Evolutionary conservation across 2,329 filamentous ascomycete genomes (phyloP).

Genomic region (Colletotrichum liriopes): DNA sequence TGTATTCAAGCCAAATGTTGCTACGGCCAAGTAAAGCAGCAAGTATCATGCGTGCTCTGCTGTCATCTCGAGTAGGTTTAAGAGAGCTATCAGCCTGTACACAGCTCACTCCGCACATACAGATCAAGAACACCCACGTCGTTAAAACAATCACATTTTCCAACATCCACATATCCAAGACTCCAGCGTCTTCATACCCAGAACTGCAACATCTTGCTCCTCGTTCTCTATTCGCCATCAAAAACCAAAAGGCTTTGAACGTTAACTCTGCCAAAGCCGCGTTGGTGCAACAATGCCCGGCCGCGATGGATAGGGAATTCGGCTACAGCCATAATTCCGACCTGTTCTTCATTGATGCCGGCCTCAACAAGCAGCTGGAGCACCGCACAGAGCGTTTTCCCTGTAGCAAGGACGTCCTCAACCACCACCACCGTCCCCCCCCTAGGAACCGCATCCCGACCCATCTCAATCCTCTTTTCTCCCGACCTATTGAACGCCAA

Average conservation of each 20-base stretch:
- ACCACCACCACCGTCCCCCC: constrained; percentile 67
- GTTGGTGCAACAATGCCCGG: constrained; percentile 59
- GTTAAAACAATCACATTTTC: neutral
- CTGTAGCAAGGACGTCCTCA: constrained; percentile 73
- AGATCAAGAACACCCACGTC: neutral
- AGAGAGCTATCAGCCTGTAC: neutral
- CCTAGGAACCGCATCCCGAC: constrained; percentile 55
- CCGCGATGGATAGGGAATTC: constrained; percentile 72
- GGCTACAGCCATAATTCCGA: constrained; percentile 68
- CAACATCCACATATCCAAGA: neutral
- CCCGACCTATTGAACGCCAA: constrained; percentile 45
- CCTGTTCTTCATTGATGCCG: constrained; percentile 57
- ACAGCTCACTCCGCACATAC: neutral
- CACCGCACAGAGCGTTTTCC: constrained; percentile 68
- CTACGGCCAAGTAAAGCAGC: too few relatives aligned
- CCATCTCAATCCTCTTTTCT: constrained; percentile 66
- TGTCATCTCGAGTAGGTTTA: too few relatives aligned
- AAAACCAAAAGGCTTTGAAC: constrained; percentile 68
- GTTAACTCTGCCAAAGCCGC: constrained; percentile 65
- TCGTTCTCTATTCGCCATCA: neutral
- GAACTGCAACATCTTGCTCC: neutral
- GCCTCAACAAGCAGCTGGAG: constrained; percentile 63
- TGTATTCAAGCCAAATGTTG: too few relatives aligned
- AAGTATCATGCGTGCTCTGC: too few relatives aligned
- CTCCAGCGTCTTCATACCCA: neutral